Evolutionary conservation across 2,329 filamentous ascomycete species (phyloP).

Genomic region (Macrophomina phaseolina): DNA sequence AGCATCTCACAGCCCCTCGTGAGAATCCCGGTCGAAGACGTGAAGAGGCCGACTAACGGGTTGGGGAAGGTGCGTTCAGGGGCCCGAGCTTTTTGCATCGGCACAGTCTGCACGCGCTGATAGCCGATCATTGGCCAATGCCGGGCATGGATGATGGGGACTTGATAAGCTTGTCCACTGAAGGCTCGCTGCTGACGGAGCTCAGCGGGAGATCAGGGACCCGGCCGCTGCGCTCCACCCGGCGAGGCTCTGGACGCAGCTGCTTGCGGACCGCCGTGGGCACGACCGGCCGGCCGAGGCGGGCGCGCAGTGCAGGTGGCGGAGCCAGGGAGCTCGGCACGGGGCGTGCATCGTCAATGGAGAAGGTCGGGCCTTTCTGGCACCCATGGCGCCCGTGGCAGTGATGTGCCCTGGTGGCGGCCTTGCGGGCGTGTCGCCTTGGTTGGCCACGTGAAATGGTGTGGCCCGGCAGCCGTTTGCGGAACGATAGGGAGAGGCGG

Average conservation of each 20-base stretch:
- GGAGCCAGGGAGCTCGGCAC: conserved; percentile 10
- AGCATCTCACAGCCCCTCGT: conserved; percentile 22
- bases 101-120: conserved; percentile 3
- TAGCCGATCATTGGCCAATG: conserved; percentile 24
- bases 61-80: conserved; percentile 20
- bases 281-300: not conserved
- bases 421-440: not conserved
- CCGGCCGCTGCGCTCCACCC: not conserved
- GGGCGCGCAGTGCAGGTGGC: conserved; percentile 10
- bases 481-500: conserved; percentile 11
- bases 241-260: not conserved
- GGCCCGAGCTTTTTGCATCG: conserved; percentile 14
- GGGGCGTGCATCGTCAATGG: not conserved
- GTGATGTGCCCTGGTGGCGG: conserved; percentile 16
- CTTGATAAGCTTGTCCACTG: conserved; percentile 14
- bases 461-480: not conserved
- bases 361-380: conserved; percentile 5
- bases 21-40: conserved; percentile 1
- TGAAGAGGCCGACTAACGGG: conserved; percentile 24
- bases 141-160: not conserved
- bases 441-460: conserved; percentile 6
- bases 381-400: not conserved
- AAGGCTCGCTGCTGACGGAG: conserved; percentile 1
- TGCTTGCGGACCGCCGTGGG: not conserved
- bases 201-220: conserved; percentile 11